These are phyloP conservation scores for Pseudovirgaria hyperparasitica DNA, from an alignment of 2,329 filamentous ascomycete genomes.

Conservation along the genomic window DNA sequence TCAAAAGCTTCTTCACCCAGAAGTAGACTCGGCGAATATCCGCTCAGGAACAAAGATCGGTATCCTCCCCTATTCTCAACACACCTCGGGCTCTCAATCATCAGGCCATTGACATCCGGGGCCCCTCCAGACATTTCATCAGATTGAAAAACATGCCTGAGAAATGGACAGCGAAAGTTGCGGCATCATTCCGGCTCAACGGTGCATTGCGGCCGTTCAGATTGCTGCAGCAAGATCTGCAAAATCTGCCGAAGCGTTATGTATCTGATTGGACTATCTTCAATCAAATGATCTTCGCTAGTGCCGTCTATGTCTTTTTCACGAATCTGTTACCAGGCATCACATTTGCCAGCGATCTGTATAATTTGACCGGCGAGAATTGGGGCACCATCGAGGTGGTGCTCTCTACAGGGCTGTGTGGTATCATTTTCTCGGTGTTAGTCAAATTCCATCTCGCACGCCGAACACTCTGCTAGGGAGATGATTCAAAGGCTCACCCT, in stretches of 20 bases:
- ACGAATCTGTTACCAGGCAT: conserved; percentile 54
- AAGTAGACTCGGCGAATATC: neutral
- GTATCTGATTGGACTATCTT: conserved; percentile 33
- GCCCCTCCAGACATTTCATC: too few species aligned
- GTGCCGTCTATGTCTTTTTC: conserved; percentile 54
- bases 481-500: neutral
- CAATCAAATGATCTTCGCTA: conserved; percentile 51
- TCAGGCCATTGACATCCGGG: too few species aligned
- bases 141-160: too few species aligned
- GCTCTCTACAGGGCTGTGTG: conserved; percentile 52
- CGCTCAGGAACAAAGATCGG: too few species aligned
- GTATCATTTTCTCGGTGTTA: conserved; percentile 48
- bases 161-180: neutral
- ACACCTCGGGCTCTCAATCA: too few species aligned
- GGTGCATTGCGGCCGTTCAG: conserved; percentile 18
- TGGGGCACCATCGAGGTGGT: conserved; percentile 58
- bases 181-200: conserved; percentile 8
- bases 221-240: conserved; percentile 17
- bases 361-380: conserved; percentile 46
- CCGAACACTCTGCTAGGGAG: neutral
- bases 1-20: neutral
- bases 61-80: too few species aligned
- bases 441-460: conserved; percentile 6
- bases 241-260: conserved; percentile 16
- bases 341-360: conserved; percentile 54